phyloP scores from a whole-genome alignment of 2,329 filamentous ascomycete species.

The Delphinella strobiligena region DNA sequence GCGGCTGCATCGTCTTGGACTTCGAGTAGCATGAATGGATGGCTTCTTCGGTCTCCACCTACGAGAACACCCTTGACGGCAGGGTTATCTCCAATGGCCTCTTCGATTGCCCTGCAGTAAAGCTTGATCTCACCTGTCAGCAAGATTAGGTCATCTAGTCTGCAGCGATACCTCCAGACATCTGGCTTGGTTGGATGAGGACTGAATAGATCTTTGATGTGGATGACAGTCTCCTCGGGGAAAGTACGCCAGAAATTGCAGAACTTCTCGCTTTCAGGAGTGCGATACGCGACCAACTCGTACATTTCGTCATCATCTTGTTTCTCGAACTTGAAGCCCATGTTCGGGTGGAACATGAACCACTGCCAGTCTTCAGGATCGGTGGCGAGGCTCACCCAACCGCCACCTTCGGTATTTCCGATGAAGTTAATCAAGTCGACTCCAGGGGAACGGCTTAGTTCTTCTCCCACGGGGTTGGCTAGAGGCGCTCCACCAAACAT shows the following conservation, averaged over 20 bases:
- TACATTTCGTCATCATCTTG: constrained; percentile 5
- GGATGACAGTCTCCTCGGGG: neutral
- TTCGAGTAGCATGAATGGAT: constrained; percentile 7
- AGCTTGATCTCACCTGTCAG: constrained; percentile 7
- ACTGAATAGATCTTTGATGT: constrained; percentile 7
- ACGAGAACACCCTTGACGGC: neutral
- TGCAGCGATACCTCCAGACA: constrained; percentile 6
- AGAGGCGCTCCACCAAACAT: constrained; percentile 3
- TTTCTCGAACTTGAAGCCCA: constrained; percentile 3
- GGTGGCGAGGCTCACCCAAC: constrained; percentile 3
- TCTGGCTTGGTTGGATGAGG: constrained; percentile 4
- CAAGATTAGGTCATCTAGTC: constrained; percentile 5
- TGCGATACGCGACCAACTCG: constrained; percentile 4
- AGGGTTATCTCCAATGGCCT: constrained; percentile 1
- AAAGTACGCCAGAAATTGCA: constrained; percentile 5
- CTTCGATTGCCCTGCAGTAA: constrained; percentile 5
- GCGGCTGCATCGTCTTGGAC: no score
- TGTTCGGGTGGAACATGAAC: constrained; percentile 3
- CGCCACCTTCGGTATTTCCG: constrained; percentile 7
- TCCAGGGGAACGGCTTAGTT: no score
- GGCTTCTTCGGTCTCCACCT: constrained; percentile 3
- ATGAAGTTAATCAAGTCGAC: no score
- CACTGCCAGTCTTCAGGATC: constrained; percentile 5
- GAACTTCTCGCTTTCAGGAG: neutral
- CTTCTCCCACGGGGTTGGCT: no score